phyloP scores from a whole-genome alignment of 2,329 filamentous ascomycete genomes.

The Pseudocercospora fijiensis region DNA sequence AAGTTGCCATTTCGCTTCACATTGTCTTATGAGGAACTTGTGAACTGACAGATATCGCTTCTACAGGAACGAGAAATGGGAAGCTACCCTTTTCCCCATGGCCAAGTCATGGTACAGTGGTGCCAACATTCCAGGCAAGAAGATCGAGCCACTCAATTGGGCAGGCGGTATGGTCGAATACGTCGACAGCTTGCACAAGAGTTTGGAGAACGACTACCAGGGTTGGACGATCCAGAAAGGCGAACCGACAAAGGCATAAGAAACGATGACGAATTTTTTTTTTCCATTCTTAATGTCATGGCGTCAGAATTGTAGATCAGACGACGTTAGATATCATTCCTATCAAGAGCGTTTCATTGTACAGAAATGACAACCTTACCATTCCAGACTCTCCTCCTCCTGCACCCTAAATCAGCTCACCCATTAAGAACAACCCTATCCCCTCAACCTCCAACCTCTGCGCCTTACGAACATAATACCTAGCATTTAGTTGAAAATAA shows the following conservation, averaged over 20 bases:
- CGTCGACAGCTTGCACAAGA: slow-evolving; percentile 29
- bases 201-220: slow-evolving; percentile 35
- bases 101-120: slow-evolving; percentile 40
- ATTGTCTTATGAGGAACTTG: slow-evolving; percentile 29
- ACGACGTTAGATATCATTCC: not conserved
- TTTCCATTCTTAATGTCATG: not conserved
- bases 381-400: not conserved
- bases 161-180: slow-evolving; percentile 44
- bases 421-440: not conserved
- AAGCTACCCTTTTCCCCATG: slow-evolving; percentile 34
- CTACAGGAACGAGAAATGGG: slow-evolving; percentile 32
- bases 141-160: slow-evolving; percentile 47
- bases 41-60: slow-evolving; percentile 8
- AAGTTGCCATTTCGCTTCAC: slow-evolving; percentile 23
- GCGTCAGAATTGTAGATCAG: not conserved
- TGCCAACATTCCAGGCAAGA: slow-evolving; percentile 49
- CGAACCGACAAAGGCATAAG: slow-evolving; percentile 11
- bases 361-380: not conserved
- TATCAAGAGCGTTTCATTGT: not conserved
- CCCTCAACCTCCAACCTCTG: not conserved
- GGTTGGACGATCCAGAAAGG: slow-evolving; percentile 30
- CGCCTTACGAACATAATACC: not conserved
- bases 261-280: not conserved
- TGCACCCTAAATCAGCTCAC: not conserved
- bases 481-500: not conserved